Conservation (phyloP, 306 rosid genomes). For the Geum urbanum region DNA sequence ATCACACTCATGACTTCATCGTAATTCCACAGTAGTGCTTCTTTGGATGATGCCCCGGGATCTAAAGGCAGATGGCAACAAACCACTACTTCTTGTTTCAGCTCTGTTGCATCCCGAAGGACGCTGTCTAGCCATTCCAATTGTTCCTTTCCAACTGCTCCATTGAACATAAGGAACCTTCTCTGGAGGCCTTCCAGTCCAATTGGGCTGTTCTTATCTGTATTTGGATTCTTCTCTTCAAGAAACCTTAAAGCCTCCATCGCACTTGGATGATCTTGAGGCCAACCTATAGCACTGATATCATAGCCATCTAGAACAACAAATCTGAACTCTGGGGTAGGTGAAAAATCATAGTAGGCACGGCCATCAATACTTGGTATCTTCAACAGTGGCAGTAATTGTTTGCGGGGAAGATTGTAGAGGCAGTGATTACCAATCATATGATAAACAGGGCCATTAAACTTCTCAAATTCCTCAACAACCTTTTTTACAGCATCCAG, state of each 20-base stretch:
- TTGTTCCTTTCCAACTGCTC: conserved; percentile 82
- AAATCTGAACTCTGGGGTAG: conserved; percentile 59
- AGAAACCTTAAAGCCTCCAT: conserved; percentile 60
- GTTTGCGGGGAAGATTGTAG: conserved; percentile 77
- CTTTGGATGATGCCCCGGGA: conserved; percentile 53
- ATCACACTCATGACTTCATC: conserved; percentile 72
- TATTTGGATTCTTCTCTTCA: conserved; percentile 64
- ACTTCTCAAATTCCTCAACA: conserved; percentile 49
- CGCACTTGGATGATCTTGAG: conserved; percentile 61
- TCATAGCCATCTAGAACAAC: conserved; percentile 83
- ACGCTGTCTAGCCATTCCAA: conserved; percentile 63
- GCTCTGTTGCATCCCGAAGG: conserved; percentile 60
- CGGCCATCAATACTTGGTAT: conserved; percentile 37
- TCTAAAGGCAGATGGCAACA: conserved; percentile 80
- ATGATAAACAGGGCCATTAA: conserved; percentile 67
- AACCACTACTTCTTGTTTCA: conserved; percentile 67
- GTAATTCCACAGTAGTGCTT: conserved; percentile 80
- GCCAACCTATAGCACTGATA: conserved; percentile 90
- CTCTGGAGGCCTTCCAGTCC: conserved; percentile 67
- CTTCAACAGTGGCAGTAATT: conserved; percentile 68
- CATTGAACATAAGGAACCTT: conserved; percentile 91
- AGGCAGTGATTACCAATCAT: conserved; percentile 94
- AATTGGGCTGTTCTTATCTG: conserved; percentile 72
- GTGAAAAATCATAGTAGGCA: conserved; percentile 85
- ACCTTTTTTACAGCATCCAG: conserved; percentile 49